Percentiles rank a stretch among this genome's conserved stretches.
phyloP scores from a whole-genome alignment of 2,329 filamentous ascomycete species.

The Beauveria bassiana region DNA sequence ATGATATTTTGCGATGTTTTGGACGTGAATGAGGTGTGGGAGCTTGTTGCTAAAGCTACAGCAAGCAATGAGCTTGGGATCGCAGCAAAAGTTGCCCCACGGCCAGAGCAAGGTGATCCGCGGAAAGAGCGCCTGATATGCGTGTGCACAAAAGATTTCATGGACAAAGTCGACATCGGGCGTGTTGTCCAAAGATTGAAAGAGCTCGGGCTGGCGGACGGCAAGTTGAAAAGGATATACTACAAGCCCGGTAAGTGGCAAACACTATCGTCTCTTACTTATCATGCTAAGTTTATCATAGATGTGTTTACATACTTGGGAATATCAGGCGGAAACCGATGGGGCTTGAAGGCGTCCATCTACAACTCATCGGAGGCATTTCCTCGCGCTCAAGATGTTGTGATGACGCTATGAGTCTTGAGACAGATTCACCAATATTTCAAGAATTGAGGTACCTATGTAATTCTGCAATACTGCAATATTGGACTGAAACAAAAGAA shows the following conservation, averaged over 20 bases:
- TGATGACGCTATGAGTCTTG: background rate
- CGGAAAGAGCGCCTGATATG: conserved; percentile 55
- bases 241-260: conserved; percentile 63
- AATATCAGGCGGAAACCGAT: conserved; percentile 52
- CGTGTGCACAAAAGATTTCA: conserved; percentile 71
- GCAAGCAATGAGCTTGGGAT: conserved; percentile 62
- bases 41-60: conserved; percentile 56
- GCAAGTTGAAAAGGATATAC: conserved; percentile 49
- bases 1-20: conserved; percentile 57
- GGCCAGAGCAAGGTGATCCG: conserved; percentile 31
- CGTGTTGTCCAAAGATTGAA: conserved; percentile 58
- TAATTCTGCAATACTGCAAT: background rate
- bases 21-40: conserved; percentile 58
- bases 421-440: too few species aligned
- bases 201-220: conserved; percentile 51
- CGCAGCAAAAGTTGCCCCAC: conserved; percentile 62
- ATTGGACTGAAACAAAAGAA: background rate
- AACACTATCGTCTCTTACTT: background rate
- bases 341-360: conserved; percentile 52
- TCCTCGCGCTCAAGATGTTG: background rate
- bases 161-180: conserved; percentile 58
- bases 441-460: too few species aligned
- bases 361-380: conserved; percentile 41
- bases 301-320: conserved; percentile 63
- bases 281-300: conserved; percentile 20